Evolutionary conservation across 768 basidiomycete genomes (phyloP).

Genomic region (Omphalotus guepiniiformis): DNA sequence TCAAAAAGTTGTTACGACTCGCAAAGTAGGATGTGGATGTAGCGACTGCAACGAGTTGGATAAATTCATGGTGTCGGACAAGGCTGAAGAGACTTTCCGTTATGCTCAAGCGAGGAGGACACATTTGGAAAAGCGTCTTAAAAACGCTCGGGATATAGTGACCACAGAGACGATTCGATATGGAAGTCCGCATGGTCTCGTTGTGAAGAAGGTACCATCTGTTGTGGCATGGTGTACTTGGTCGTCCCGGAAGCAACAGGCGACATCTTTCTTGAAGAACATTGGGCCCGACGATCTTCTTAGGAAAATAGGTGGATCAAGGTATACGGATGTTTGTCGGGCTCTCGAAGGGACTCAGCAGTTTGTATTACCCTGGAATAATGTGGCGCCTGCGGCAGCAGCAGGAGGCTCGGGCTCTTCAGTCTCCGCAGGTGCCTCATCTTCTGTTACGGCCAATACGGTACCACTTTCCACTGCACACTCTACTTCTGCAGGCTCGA

Average conservation of each 20-base stretch:
- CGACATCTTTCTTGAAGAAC: constrained; percentile 21
- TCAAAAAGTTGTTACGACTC: constrained; percentile 13
- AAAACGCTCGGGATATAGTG: constrained; percentile 19
- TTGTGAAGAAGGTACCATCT: constrained; percentile 23
- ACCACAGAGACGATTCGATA: constrained; percentile 19
- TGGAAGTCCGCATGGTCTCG: constrained; percentile 24
- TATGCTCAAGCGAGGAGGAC: constrained; percentile 15
- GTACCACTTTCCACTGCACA: no score
- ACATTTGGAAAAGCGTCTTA: constrained; percentile 22
- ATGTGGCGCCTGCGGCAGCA: background rate
- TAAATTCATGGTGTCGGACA: constrained; percentile 20
- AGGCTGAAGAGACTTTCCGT: constrained; percentile 15
- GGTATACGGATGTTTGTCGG: constrained; percentile 26
- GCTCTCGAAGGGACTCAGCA: constrained; percentile 20
- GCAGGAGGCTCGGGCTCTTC: no score
- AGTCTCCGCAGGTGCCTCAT: no score
- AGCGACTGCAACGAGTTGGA: constrained; percentile 24
- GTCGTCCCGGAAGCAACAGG: constrained; percentile 19
- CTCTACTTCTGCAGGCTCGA: no score
- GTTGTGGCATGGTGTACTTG: constrained; percentile 19
- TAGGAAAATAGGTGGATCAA: constrained; percentile 25
- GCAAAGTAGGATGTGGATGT: constrained; percentile 31
- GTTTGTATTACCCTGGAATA: constrained; percentile 14
- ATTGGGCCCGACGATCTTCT: constrained; percentile 25
- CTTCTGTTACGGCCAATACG: no score